Evolutionary conservation across 257 asterid genomes (phyloP), one percentile per base, ranked within the genome.

Genomic region (Solanum tarapatanum): DNA sequence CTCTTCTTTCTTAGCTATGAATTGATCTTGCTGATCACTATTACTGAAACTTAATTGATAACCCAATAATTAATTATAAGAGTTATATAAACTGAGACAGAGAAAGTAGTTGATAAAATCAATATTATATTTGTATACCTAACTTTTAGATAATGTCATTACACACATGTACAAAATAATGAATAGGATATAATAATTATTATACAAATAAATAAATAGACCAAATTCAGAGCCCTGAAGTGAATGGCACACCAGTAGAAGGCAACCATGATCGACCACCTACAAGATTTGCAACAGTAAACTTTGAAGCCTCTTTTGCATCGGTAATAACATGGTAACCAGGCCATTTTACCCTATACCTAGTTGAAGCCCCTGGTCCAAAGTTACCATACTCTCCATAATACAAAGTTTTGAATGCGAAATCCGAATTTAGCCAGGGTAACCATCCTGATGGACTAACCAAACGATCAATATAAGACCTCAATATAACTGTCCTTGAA

Each of bases 401-500:
- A 58, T 88, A 90, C 82, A 89, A 14, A 30, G 90, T 92, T 32
- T 30, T 79, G 5, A 86, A 62, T 2, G 89, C 36, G 11, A 43
- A 30, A 17, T 33, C 19, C 0, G 64, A 36, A 37, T 14, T 39
- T 6, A 39, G 43, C 90, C 88, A 86, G 0, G 87, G 68, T 11
- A 87, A 28, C 94, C 94, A 92, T 12, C 93, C 93, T 21, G 37
- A 26, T 17, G 90, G 90, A 45, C 88, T 73, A 10, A 92, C 87
- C 62, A 72, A 41, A 1, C 43, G 11, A 7, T 45, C 85, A 33
- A 91, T 76, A 11, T 32, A 10, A 30, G 89, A 89, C 23, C 87
- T 76, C 83, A 89, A 2, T 30, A 82, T 36, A 17, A 88, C 90
- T 3, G 70, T 32, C 2, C 90, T 80, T 8, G 92, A 89, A 21